Evolutionary conservation across 2,329 filamentous ascomycete genomes (phyloP).

Genomic region (Fusarium sp.): DNA sequence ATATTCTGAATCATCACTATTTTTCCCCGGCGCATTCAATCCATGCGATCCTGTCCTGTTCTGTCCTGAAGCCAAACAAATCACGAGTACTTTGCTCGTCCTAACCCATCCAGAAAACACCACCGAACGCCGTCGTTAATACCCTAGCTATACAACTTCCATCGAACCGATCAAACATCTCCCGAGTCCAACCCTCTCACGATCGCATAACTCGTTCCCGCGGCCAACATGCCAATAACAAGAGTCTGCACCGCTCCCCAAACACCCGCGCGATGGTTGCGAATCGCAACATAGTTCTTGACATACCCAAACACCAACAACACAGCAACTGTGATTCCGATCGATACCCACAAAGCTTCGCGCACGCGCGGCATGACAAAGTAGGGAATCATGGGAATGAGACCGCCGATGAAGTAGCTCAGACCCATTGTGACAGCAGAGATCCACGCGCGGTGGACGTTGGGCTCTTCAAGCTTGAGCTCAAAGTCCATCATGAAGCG

Average conservation of each 20-base stretch:
- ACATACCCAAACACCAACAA: slow-evolving; percentile 73
- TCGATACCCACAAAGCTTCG: slow-evolving; percentile 67
- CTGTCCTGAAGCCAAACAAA: neutral
- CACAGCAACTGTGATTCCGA: slow-evolving; percentile 69
- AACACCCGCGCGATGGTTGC: slow-evolving; percentile 63
- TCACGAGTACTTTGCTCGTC: slow-evolving; percentile 15
- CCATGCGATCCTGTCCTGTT: neutral
- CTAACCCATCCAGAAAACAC: slow-evolving; percentile 2
- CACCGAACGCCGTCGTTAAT: slow-evolving; percentile 30
- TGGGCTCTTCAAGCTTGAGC: slow-evolving; percentile 59
- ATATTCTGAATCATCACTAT: slow-evolving; percentile 17
- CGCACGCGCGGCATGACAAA: slow-evolving; percentile 64
- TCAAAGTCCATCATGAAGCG: slow-evolving; percentile 71
- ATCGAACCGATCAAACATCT: slow-evolving; percentile 19
- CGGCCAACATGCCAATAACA: slow-evolving; percentile 71
- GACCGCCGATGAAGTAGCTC: slow-evolving; percentile 76
- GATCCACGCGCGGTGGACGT: slow-evolving; percentile 59
- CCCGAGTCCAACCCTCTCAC: slow-evolving; percentile 64
- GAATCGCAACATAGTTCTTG: slow-evolving; percentile 67
- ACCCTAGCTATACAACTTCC: neutral
- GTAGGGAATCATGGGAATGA: slow-evolving; percentile 78
- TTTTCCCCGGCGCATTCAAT: neutral
- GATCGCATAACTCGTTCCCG: slow-evolving; percentile 72
- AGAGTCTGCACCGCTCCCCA: slow-evolving; percentile 73
- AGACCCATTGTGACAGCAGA: slow-evolving; percentile 74